Base-by-base conservation (phyloP, 441 rosid genomes). In the Erodium moschatum region DNA sequence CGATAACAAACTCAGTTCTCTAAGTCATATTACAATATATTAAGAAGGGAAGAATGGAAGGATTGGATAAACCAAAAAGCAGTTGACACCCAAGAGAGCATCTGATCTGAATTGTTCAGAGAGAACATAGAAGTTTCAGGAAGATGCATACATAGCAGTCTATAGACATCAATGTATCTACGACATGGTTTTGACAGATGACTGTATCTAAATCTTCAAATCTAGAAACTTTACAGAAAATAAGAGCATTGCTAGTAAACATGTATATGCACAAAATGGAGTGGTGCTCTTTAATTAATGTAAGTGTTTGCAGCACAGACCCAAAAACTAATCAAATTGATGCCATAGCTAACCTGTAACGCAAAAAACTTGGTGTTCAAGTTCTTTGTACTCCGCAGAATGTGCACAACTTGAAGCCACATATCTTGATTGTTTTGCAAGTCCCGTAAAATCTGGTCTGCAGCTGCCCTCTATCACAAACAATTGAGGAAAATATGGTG, bases 341-440 rank as follows among this genome's bases (percentile, higher is more conserved):
- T 62, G 16, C 40, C 18, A 62, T 24, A 27, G 74, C 85, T 71
- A 29, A 91, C 99, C 97, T 92, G 98, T 74, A 96, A 83, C 70
- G 99, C 97, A 72, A 89, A 92, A 78, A 96, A 96, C 79, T 96
- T 96, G 78, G 99, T 92, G 75, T 96, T 90, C 60, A 92, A 77
- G 78, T 85, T 90, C 82, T 87, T 86, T 3, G 99, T 85, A 50
- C 80, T 84, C 77, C 91, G 98, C 40, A 96, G 81, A 73, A 92
- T 84, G 74, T 89, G 98, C 73, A 90, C 98, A 67, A 96, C 99
- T 79, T 96, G 99, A 38, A 92, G 97, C 99, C 99, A 96, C 89
- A 85, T 92, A 72, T 96, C 97, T 44, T 92, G 97, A 79, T 92
- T 96, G 68, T 83, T 87, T 79, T 96, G 99, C 81, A 92, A 77